Conservation (phyloP, 1,284 basidiomycete genomes). For the Ustilago lituana region DNA sequence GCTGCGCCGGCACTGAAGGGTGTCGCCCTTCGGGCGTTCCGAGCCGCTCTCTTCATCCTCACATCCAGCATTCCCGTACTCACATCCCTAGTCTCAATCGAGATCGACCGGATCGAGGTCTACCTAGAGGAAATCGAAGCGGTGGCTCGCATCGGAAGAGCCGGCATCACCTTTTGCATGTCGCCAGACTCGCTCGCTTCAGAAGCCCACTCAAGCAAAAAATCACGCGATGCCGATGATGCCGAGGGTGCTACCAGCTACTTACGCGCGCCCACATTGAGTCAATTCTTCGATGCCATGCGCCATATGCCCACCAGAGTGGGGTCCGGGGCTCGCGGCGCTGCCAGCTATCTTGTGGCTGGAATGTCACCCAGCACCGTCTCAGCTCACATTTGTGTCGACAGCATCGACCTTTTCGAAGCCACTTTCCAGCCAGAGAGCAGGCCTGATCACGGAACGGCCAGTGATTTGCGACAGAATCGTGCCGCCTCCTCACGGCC, state of each 20-base stretch:
- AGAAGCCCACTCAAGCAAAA: neutral
- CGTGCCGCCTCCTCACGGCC: slow-evolving; percentile 5
- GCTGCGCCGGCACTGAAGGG: slow-evolving; percentile 21
- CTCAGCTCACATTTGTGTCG: slow-evolving; percentile 36
- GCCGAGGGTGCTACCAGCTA: neutral
- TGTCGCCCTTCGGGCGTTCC: slow-evolving; percentile 25
- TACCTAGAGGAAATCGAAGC: slow-evolving; percentile 49
- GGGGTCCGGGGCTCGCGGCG: slow-evolving; percentile 49
- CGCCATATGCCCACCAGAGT: slow-evolving; percentile 46
- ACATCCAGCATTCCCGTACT: slow-evolving; percentile 53
- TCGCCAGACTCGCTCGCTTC: slow-evolving; percentile 20
- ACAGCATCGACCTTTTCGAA: slow-evolving; percentile 53
- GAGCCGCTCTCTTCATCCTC: slow-evolving; percentile 48
- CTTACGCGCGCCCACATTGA: slow-evolving; percentile 18
- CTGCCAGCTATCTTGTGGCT: slow-evolving; percentile 45
- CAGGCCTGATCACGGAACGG: neutral
- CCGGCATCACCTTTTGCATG: slow-evolving; percentile 52
- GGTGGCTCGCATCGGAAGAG: slow-evolving; percentile 40
- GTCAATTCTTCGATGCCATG: slow-evolving; percentile 20
- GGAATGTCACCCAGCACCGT: slow-evolving; percentile 51
- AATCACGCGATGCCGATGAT: neutral
- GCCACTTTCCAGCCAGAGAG: slow-evolving; percentile 29
- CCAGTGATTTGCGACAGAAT: slow-evolving; percentile 1
- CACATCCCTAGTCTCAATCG: slow-evolving; percentile 57
- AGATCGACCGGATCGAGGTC: slow-evolving; percentile 53